Evolutionary conservation across 805 yeast species (phyloP).

Genomic region (Zygosaccharomyces gambellarensis): DNA sequence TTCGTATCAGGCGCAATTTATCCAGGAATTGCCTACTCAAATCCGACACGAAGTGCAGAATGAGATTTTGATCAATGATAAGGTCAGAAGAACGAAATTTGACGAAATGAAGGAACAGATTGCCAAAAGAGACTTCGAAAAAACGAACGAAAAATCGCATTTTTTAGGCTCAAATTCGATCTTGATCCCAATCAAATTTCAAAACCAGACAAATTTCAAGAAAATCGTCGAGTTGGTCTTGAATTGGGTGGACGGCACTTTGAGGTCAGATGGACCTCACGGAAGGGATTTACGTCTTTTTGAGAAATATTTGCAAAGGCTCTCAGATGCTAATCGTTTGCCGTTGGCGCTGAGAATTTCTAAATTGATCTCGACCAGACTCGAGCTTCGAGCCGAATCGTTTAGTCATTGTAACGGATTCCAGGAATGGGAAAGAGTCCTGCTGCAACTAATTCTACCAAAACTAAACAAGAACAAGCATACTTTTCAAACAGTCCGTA

Average conservation of each 20-base stretch:
- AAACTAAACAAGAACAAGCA: slow-evolving; percentile 23
- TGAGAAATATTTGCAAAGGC: slow-evolving; percentile 30
- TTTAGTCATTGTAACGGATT: slow-evolving; percentile 15
- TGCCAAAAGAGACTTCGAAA: slow-evolving; percentile 12
- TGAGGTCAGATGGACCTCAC: slow-evolving; percentile 36
- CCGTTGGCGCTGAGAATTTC: slow-evolving; percentile 24
- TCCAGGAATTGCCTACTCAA: slow-evolving; percentile 59
- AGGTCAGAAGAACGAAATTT: slow-evolving; percentile 21
- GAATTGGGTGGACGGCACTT: slow-evolving; percentile 38
- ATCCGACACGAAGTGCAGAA: slow-evolving; percentile 56
- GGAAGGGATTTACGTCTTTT: slow-evolving; percentile 38
- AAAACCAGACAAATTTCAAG: slow-evolving; percentile 31
- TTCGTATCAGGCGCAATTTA: slow-evolving; percentile 53
- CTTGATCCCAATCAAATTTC: slow-evolving; percentile 34
- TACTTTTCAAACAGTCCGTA: slow-evolving; percentile 23
- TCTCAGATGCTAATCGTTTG: slow-evolving; percentile 29
- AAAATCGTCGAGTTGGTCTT: slow-evolving; percentile 34
- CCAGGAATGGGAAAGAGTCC: slow-evolving; percentile 32
- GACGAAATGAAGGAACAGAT: slow-evolving; percentile 16
- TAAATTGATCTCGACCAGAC: slow-evolving; percentile 19
- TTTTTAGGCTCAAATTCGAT: slow-evolving; percentile 20
- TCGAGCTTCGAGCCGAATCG: slow-evolving; percentile 16
- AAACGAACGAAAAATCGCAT: slow-evolving; percentile 15
- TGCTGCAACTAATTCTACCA: slow-evolving; percentile 26
- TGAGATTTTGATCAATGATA: slow-evolving; percentile 40